phyloP scores from a whole-genome alignment of 441 rosid species.

The Corymbia citriodora region DNA sequence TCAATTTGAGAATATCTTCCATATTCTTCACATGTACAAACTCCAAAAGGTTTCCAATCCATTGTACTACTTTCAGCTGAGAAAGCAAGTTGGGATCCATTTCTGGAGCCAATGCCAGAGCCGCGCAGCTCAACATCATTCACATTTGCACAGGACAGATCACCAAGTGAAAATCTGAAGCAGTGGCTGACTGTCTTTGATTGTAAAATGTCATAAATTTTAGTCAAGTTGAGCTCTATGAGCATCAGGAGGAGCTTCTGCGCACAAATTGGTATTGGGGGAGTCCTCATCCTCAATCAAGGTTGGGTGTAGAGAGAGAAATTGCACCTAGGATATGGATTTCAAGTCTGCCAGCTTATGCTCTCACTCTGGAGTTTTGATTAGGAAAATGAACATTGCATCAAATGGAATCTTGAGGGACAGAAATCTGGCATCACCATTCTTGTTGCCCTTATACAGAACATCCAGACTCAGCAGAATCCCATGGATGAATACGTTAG shows the following conservation, averaged over 20 bases:
- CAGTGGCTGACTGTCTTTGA: no score
- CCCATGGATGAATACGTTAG: slow-evolving; percentile 42
- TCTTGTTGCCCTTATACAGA: slow-evolving; percentile 80
- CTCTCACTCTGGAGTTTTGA: slow-evolving; percentile 21
- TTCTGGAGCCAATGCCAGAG: no score
- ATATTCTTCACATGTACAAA: fast-evolving
- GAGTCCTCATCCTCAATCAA: slow-evolving; percentile 91
- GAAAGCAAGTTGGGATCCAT: no score
- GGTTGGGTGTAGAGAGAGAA: slow-evolving; percentile 79
- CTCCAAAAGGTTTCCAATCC: neutral
- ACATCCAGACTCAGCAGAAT: slow-evolving; percentile 73
- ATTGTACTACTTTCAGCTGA: no score
- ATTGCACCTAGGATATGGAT: slow-evolving; percentile 66
- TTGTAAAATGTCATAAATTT: no score
- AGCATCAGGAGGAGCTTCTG: neutral
- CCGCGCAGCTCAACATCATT: no score
- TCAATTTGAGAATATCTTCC: neutral
- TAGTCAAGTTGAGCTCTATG: neutral
- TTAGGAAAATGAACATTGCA: no score
- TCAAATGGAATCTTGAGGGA: no score
- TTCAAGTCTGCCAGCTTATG: slow-evolving; percentile 46
- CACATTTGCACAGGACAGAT: no score
- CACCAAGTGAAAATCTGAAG: no score
- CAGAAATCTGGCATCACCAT: slow-evolving; percentile 55
- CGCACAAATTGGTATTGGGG: slow-evolving; percentile 78